Evolutionary conservation across 2,329 filamentous ascomycete genomes (phyloP), one percentile per base, ranked within the genome.

Genomic region (Ophiocordyceps australis): DNA sequence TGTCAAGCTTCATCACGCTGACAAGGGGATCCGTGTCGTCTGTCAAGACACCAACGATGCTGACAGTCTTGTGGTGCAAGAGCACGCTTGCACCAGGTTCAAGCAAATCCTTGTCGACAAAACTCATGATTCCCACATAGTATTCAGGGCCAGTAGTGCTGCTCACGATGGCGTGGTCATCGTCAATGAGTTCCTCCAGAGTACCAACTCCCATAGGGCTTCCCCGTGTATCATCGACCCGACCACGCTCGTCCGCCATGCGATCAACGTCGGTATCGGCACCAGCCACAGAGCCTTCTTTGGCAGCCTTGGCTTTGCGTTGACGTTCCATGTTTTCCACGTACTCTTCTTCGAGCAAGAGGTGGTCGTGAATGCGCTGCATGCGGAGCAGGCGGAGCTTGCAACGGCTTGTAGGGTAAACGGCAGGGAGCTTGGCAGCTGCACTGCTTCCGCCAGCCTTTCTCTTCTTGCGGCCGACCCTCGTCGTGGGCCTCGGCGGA

Each of bases 91-190:
- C 83, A 32, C 91, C 91, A 2, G 89, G 89, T 54, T 98, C 89
- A 22, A 98, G 66, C 4, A 98, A 70, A 45, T 98, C 89, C 57
- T 98, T 98, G 63, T 98, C 89, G 37, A 98, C 89, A 44, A 98
- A 98, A 28, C 86, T 94, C 89, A 95, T 95, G 66, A 98, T 98
- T 40, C 85, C 94, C 38, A 98, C 89, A 51, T 95, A 98, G 65
- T 93, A 98, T 52, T 98, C 89, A 2, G 89, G 89, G 0, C 89
- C 89, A 6, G 89, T 95, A 1, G 89, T 91, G 50, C 83, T 93
- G 12, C 85, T 94, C 19, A 98, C 89, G 45, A 98, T 98, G 34
- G 89, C 89, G 45, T 98, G 89, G 57, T 98, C 89, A 49, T 98
- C 89, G 45, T 98, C 89, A 46, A 98, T 98, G 62, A 98, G 78